A percentile compares a stretch with the other conserved stretches of the same genome.
Evolutionary conservation across 192 early-diverging fungal genomes (phyloP).

Genomic region (Phlyctochytrium planicorne): DNA sequence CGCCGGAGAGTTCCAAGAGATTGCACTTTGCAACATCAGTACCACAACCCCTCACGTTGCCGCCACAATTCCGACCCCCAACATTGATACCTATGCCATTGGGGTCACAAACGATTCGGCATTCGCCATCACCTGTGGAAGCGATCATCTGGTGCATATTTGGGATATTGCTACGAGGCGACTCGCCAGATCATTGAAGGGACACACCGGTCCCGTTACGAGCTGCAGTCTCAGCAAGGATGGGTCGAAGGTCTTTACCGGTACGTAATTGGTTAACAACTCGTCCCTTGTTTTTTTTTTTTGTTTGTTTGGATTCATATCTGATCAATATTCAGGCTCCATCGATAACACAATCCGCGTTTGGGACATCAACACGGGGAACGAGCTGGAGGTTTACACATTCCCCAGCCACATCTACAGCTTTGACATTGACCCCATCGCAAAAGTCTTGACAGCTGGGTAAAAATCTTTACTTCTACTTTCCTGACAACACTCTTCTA

Average conservation of each 20-base stretch:
- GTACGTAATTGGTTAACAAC: not conserved
- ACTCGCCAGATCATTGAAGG: slow-evolving; percentile 8
- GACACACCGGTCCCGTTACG: slow-evolving; percentile 24
- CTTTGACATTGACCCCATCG: slow-evolving; percentile 24
- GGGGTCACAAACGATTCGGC: slow-evolving; percentile 8
- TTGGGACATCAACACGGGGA: slow-evolving; percentile 14
- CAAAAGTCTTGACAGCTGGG: slow-evolving; percentile 19
- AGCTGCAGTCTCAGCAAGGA: slow-evolving; percentile 15
- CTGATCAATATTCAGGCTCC: slow-evolving; percentile 7
- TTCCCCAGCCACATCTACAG: slow-evolving; percentile 21
- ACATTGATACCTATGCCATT: slow-evolving; percentile 18
- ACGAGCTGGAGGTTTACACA: slow-evolving; percentile 11
- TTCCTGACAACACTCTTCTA: not conserved
- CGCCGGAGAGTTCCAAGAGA: slow-evolving; percentile 23
- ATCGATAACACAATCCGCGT: slow-evolving; percentile 25
- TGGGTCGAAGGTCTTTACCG: slow-evolving; percentile 17
- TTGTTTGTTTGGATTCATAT: not conserved
- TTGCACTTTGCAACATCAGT: slow-evolving; percentile 21
- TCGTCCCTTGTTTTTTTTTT: not conserved
- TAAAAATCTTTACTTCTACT: not conserved
- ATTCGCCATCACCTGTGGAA: slow-evolving; percentile 7
- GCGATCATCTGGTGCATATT: slow-evolving; percentile 13
- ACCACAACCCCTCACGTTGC: slow-evolving; percentile 13
- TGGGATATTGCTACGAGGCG: slow-evolving; percentile 16
- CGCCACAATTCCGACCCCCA: slow-evolving; percentile 12